Evolutionary conservation across 2,329 filamentous ascomycete species (phyloP), one percentile per base, ranked within the genome.

Genomic region (Penicillium capsulatum): DNA sequence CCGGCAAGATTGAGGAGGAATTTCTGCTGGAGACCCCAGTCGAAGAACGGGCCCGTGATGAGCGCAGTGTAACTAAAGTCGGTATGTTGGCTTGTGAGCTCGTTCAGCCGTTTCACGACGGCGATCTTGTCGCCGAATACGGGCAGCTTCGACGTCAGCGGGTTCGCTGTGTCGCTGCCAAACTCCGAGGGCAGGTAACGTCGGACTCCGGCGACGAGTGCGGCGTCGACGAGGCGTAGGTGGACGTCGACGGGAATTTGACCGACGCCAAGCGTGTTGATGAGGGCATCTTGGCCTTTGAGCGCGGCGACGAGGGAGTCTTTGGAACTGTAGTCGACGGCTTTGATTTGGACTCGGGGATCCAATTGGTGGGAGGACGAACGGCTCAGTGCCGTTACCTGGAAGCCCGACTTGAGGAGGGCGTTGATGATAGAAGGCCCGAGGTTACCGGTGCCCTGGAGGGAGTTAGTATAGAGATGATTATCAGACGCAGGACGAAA

Each of bases 1-100:
- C 67, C 63, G 1, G 66, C 42, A 1, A 49, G 10, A 40, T 75
- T 65, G 2, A 77, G 35, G 4, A 77, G 34, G 49, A 80, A 73
- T 2, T 60, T 60, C 1, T 58, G 30, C 20, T 56, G 36, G 11
- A 68, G 33, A 26, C 49, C 45, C 50, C 58, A 60, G 33, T 62
- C 63, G 10, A 68, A 49, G 45, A 68, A 67, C 1, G 56, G 47
- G 0, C 63, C 62, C 7, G 42, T 63, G 32, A 51, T 46, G 4
- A 65, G 35, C 2, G 55, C 17, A 2, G 63, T 65, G 34, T 63
- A 69, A 16, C 43, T 59, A 31, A 67, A 58, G 2, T 33, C 33
- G 0, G 44, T 41, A 16, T 57, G 39, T 26, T 39, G 29, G 1
- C 36, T 15, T 7, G 41, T 26, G 31, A 55, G 42, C 35, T 60